Base-by-base conservation (phyloP, 225 moss, liverwort and hornwort species). In the Bryoerythrophyllum caledonicum region DNA sequence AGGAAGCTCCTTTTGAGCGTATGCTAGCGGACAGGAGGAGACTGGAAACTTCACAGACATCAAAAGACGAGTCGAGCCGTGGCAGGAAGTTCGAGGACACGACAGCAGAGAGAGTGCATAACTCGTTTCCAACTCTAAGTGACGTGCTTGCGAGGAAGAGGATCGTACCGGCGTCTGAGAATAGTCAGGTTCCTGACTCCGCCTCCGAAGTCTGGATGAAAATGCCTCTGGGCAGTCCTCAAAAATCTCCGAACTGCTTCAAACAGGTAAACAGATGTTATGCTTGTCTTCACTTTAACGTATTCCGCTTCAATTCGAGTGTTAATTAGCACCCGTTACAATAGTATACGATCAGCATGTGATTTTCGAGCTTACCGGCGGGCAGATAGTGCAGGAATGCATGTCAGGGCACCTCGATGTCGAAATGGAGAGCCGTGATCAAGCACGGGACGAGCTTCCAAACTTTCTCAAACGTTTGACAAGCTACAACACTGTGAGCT, bases 381-480 rank as follows among this genome's bases (percentile, higher is more conserved):
- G 25, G 28, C 65, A 66, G 66, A 60, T 20, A 41, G 14, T 52
- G 30, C 32, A 32, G 32, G 32, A 32, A 32, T 32, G 32, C 32
- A 32, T 32, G 32, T 30, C 65, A 4, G 51, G 49, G 65, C 6
- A 21, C 23, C 38, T 58, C 70, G 6, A 17, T 37, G 58, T 55
- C 54, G 23, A 12, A 10, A 51, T 8, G 26, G 9, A 64, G 35
- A 27, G 23, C 70, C 1, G 7, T 13, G 25, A 60, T 34, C 66
- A 26, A 71, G 48, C 19, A 41, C 65, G 41, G 57, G 30, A 23
- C 59, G 23, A 1, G 65, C 65, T 41, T 41, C 76, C 76, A 30
- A 32, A 52, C 48, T 81, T 71, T 65, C 32, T 71, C 65, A 81
- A 81, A 63, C 80, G 52, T 52, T 3, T 66, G 7, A 60, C 60